Evolutionary conservation across 164 flowering plant species (phyloP).

Genomic region (Annona cherimola): DNA sequence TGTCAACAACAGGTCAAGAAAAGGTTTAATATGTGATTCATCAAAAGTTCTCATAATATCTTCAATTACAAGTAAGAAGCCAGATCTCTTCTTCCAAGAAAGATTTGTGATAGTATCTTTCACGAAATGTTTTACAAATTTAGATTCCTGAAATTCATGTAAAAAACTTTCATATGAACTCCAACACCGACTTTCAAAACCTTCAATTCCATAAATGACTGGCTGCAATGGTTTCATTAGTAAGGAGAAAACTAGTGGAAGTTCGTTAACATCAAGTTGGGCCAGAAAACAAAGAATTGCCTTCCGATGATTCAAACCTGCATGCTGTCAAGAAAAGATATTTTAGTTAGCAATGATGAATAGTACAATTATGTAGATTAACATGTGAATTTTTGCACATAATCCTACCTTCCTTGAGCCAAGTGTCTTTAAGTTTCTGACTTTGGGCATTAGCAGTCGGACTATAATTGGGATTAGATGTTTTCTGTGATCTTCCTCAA

Average conservation of each 20-base stretch:
- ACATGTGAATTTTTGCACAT: neutral
- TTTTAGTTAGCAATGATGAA: neutral
- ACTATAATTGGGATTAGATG: constrained; percentile 59
- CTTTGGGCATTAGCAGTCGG: constrained; percentile 71
- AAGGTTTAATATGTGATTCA: constrained; percentile 58
- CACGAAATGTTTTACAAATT: constrained; percentile 38
- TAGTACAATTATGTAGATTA: neutral
- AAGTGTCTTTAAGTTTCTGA: constrained; percentile 62
- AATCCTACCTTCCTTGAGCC: constrained; percentile 66
- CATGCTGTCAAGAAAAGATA: constrained; percentile 38
- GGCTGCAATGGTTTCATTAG: constrained; percentile 54
- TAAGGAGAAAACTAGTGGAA: constrained; percentile 61
- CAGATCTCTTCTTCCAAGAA: constrained; percentile 72
- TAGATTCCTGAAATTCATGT: constrained; percentile 28
- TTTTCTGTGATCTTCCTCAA: constrained; percentile 63
- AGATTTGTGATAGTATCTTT: constrained; percentile 33
- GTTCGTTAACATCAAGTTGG: constrained; percentile 68
- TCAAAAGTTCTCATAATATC: constrained; percentile 74
- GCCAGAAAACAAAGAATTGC: constrained; percentile 81
- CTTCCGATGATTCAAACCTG: constrained; percentile 62
- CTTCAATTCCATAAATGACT: constrained; percentile 25
- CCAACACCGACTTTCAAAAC: constrained; percentile 29
- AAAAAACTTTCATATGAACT: constrained; percentile 15
- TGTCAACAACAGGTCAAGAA: constrained; percentile 67
- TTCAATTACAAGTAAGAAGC: constrained; percentile 79